phyloP scores from a whole-genome alignment of 345 rosid genomes.

The Lepidium aucheri region DNA sequence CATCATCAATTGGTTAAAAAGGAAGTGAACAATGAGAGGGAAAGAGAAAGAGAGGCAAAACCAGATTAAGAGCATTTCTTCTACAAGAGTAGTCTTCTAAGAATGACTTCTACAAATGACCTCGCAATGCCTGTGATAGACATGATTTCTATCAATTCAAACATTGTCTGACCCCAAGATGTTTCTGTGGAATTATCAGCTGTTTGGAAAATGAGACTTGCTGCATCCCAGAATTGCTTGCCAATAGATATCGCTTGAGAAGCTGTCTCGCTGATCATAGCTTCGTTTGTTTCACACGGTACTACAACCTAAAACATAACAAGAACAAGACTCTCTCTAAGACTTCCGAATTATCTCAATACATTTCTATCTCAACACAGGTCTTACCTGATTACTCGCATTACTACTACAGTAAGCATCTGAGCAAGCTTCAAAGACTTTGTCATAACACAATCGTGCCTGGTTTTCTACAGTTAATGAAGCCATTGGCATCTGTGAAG shows the following conservation, averaged over 20 bases:
- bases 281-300: too few species aligned
- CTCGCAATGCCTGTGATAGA: too few species aligned
- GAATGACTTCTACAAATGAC: too few species aligned
- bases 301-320: too few species aligned
- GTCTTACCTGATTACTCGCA: conserved; percentile 43
- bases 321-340: not conserved
- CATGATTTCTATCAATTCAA: too few species aligned
- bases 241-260: too few species aligned
- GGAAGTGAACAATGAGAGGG: not conserved
- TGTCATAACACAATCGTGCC: conserved; percentile 36
- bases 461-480: conserved; percentile 47
- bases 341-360: not conserved
- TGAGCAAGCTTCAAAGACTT: conserved; percentile 60
- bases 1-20: not conserved
- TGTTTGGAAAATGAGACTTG: too few species aligned
- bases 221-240: too few species aligned
- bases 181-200: too few species aligned
- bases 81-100: not conserved
- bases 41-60: conserved; percentile 12
- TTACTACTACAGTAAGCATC: conserved; percentile 75
- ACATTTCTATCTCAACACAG: not conserved
- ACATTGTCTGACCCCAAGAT: too few species aligned
- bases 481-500: conserved; percentile 65
- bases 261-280: too few species aligned
- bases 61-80: conserved; percentile 43